phyloP scores from a whole-genome alignment of 2,329 filamentous ascomycete species.

The Tetracladium maxilliforme region DNA sequence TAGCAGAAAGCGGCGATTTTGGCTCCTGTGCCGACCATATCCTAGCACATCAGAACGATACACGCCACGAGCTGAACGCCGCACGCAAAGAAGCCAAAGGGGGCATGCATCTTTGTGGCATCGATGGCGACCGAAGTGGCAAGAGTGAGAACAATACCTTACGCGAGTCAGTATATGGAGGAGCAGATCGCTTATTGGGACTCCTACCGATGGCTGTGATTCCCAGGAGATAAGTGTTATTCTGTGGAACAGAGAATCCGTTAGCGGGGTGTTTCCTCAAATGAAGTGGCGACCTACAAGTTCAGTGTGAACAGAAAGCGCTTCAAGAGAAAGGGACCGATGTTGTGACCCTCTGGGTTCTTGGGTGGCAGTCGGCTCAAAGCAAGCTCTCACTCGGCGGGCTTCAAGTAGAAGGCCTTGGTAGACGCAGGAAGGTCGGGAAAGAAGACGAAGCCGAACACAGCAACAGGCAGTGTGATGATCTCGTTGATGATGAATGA shows the following conservation, averaged over 20 bases:
- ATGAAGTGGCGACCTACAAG: slow-evolving; percentile 13
- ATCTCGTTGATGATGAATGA: slow-evolving; percentile 38
- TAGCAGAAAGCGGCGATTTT: too few species aligned
- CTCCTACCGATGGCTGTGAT: slow-evolving; percentile 40
- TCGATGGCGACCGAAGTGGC: slow-evolving; percentile 20
- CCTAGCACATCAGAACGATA: slow-evolving; percentile 16
- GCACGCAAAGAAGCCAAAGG: slow-evolving; percentile 18
- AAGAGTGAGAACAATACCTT: slow-evolving; percentile 33
- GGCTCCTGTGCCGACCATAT: too few species aligned
- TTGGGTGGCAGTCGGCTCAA: slow-evolving; percentile 22
- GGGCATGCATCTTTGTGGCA: slow-evolving; percentile 16
- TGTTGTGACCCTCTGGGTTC: slow-evolving; percentile 16
- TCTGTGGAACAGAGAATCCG: slow-evolving; percentile 29
- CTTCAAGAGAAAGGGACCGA: slow-evolving; percentile 15
- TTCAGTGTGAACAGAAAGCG: slow-evolving; percentile 16
- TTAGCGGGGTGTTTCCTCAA: slow-evolving; percentile 14
- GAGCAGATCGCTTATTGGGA: too few species aligned
- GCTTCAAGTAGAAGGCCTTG: slow-evolving; percentile 29
- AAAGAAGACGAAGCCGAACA: slow-evolving; percentile 30
- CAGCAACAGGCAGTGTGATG: slow-evolving; percentile 34
- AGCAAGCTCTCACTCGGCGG: slow-evolving; percentile 18
- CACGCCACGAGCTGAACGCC: slow-evolving; percentile 16
- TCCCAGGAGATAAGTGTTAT: slow-evolving; percentile 42
- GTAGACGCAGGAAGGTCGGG: slow-evolving; percentile 35
- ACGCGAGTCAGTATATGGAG: too few species aligned